Conservation (phyloP, 768 basidiomycete species). For the Podaxis sp. region DNA sequence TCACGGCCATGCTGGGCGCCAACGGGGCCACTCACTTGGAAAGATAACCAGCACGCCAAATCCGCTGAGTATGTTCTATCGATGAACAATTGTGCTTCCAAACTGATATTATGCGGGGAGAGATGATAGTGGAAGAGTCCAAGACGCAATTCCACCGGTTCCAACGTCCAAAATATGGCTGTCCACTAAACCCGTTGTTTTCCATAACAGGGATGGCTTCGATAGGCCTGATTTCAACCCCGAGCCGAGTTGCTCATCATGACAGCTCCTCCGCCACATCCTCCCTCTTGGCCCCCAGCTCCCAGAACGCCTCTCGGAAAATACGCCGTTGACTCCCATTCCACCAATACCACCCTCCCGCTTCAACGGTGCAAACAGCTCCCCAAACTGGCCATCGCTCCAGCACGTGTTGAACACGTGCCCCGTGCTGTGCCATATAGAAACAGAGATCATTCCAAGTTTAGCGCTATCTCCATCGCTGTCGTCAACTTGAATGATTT, state of each 20-base stretch:
- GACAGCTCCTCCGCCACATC: not conserved
- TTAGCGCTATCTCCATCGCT: conserved; percentile 17
- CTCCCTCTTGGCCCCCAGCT: not conserved
- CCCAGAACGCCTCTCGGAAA: not conserved
- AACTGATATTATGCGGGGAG: not conserved
- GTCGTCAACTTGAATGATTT: conserved; percentile 18
- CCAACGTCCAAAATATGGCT: not conserved
- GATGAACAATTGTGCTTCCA: conserved; percentile 7
- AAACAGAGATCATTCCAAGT: conserved; percentile 17
- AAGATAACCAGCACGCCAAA: conserved; percentile 4
- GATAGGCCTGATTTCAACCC: conserved; percentile 28
- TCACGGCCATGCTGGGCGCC: conserved; percentile 17
- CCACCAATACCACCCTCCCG: not conserved
- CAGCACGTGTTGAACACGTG: conserved; percentile 23
- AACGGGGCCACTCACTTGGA: not conserved
- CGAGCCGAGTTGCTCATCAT: conserved; percentile 20
- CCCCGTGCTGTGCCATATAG: conserved; percentile 13
- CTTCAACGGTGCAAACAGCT: not conserved
- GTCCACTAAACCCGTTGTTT: conserved; percentile 6
- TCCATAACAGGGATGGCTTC: conserved; percentile 13
- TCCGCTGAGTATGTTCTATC: conserved; percentile 11
- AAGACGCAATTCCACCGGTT: not conserved
- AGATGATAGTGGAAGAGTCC: not conserved
- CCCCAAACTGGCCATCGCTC: not conserved
- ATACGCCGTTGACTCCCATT: not conserved